phyloP scores from a whole-genome alignment of 176 grass and related monocot genomes.

The Musa troglodytarum region DNA sequence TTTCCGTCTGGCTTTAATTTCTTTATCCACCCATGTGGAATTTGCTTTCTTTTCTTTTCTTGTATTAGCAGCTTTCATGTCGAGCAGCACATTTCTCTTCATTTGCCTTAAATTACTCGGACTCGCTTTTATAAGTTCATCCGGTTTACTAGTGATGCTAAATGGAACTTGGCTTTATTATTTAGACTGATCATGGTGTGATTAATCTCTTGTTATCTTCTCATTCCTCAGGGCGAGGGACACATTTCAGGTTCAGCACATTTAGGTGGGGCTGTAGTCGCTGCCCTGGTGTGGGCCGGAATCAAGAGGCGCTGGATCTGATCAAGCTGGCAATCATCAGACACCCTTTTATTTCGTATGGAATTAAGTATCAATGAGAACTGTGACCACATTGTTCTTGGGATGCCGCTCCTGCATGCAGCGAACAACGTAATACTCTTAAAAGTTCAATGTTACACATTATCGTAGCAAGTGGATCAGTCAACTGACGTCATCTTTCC shows the following conservation, averaged over 20 bases:
- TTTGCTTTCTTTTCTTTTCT: no score
- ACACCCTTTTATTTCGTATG: not conserved
- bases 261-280: slow-evolving; percentile 65
- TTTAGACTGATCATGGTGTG: not conserved
- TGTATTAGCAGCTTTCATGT: not conserved
- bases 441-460: not conserved
- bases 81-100: not conserved
- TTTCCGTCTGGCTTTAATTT: no score
- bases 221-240: slow-evolving; percentile 37
- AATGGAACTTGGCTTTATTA: not conserved
- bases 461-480: no score
- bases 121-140: not conserved
- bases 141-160: not conserved
- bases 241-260: slow-evolving; percentile 48
- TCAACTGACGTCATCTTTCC: no score
- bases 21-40: no score
- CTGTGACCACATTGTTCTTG: not conserved
- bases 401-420: not conserved
- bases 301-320: slow-evolving; percentile 52
- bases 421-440: not conserved
- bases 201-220: not conserved
- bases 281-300: slow-evolving; percentile 51
- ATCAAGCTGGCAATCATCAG: slow-evolving; percentile 7
- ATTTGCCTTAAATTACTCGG: not conserved
- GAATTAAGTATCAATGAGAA: not conserved